A percentile compares a stretch with the other conserved stretches of the same genome.
Evolutionary conservation across 1,284 basidiomycete genomes (phyloP).

Genomic region (Dichomitus squalens): DNA sequence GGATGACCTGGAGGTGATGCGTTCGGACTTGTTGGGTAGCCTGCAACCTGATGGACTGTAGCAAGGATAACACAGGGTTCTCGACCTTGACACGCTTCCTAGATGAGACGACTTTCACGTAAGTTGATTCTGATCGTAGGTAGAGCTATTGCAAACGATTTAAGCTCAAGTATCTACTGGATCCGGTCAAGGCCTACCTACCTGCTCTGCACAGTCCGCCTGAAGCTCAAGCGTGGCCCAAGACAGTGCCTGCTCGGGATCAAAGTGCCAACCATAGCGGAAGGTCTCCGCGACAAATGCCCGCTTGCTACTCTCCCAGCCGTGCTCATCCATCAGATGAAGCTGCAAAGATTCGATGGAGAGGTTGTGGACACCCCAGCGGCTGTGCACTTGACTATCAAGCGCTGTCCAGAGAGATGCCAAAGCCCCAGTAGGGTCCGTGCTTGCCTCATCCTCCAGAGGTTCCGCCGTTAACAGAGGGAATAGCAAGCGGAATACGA

Average conservation of each 20-base stretch:
- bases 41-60: conserved; percentile 50
- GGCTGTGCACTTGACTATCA: conserved; percentile 61
- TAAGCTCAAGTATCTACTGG: not conserved
- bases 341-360: conserved; percentile 68
- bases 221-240: conserved; percentile 88
- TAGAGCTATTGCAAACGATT: conserved; percentile 50
- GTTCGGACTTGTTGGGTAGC: conserved; percentile 36
- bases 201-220: conserved; percentile 77
- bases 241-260: conserved; percentile 65
- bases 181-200: conserved; percentile 34
- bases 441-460: conserved; percentile 1
- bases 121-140: conserved; percentile 59
- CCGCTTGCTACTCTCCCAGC: conserved; percentile 15
- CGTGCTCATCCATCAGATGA: conserved; percentile 38
- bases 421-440: conserved; percentile 40
- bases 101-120: conserved; percentile 34
- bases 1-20: conserved; percentile 75
- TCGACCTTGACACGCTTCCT: conserved; percentile 55
- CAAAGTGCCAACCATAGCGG: conserved; percentile 73
- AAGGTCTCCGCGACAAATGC: conserved; percentile 69
- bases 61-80: conserved; percentile 61
- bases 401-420: conserved; percentile 56
- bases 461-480: conserved; percentile 59
- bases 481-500: conserved; percentile 69
- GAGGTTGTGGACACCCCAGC: conserved; percentile 64